Evolutionary conservation across 768 basidiomycete genomes (phyloP), one percentile per base, ranked within the genome.

Genomic region (Lanmaoa pseudosensibilis): DNA sequence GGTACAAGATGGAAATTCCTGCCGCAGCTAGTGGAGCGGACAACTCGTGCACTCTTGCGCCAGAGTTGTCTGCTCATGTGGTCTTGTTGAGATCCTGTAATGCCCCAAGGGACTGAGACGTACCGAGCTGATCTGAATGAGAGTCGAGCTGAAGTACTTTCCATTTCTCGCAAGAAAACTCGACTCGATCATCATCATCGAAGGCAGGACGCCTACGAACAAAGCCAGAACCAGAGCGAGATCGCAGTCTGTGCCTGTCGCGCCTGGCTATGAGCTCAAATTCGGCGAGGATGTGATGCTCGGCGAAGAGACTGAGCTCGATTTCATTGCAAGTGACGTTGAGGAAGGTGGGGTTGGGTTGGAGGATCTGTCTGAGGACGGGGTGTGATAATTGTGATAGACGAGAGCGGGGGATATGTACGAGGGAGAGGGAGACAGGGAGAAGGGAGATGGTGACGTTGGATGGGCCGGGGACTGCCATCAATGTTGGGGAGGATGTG

Each of bases 111-210:
- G 49, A 30, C 21, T 46, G 46, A 39, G 50, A 74, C 78, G 50
- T 55, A 87, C 88, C 87, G 38, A 86, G 76, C 56, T 80, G 80
- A 67, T 90, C 84, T 27, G 81, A 86, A 69, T 90, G 89, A 0
- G 87, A 87, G 69, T 91, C 89, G 52, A 92, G 86, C 71, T 92
- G 89, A 32, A 92, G 77, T 21, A 90, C 90, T 61, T 80, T 84
- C 90, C 90, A 92, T 56, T 78, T 79, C 57, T 90, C 88, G 58
- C 80, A 83, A 1, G 87, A 88, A 45, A 89, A 81, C 62, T 90
- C 86, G 46, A 90, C 78, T 13, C 49, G 63, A 23, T 81, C 78
- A 44, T 85, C 80, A 36, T 77, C 73, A 36, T 59, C 45, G 43
- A 60, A 52, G 19, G 36, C 30, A 25, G 63, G 57, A 57, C 63